Evolutionary conservation across 2,329 filamentous ascomycete species (phyloP).

Genomic region (Fusarium scirpi): DNA sequence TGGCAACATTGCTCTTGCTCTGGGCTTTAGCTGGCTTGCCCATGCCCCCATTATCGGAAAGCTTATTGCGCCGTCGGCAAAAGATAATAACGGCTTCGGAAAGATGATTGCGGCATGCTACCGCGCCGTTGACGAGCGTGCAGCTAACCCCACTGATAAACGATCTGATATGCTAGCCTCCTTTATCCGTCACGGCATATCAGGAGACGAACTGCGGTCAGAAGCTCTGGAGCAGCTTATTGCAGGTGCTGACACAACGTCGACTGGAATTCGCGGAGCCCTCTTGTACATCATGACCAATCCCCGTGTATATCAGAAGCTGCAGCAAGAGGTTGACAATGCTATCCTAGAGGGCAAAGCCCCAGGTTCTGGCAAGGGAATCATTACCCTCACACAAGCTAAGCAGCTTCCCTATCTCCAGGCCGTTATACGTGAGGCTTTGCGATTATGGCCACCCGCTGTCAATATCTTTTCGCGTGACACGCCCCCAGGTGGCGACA

Average conservation of each 20-base stretch:
- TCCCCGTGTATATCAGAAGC: neutral
- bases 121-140: too few species aligned
- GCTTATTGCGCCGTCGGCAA: neutral
- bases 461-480: neutral
- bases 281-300: neutral
- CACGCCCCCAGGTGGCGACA: neutral
- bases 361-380: accelerated
- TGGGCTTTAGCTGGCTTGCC: too few species aligned
- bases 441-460: neutral
- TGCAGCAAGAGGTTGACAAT: neutral
- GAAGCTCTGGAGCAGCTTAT: neutral
- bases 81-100: neutral
- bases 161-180: neutral
- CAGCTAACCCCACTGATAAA: too few species aligned
- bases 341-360: neutral
- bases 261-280: neutral
- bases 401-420: neutral
- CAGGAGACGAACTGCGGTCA: too few species aligned
- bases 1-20: too few species aligned
- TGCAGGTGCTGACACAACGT: neutral
- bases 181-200: neutral
- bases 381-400: neutral
- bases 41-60: neutral
- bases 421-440: neutral
- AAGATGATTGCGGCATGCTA: neutral